phyloP scores from a whole-genome alignment of 2,329 filamentous ascomycete genomes.

The Aspergillus sp. region DNA sequence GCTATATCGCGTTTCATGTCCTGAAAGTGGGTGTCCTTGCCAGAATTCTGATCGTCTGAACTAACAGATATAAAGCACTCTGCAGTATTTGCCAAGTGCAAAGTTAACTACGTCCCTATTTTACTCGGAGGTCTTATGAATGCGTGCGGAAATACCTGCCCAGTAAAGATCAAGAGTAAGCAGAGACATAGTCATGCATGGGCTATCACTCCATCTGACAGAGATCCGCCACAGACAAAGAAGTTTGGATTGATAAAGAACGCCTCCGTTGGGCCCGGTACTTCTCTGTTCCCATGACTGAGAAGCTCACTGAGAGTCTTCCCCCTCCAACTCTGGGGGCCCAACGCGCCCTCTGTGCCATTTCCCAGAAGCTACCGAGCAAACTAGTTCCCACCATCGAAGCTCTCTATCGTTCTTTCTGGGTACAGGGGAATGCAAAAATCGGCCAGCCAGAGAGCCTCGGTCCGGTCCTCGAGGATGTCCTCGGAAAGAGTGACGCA shows the following conservation, averaged over 20 bases:
- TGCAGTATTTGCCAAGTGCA: constrained; percentile 53
- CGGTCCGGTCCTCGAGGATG: constrained; percentile 41
- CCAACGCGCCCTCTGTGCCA: constrained; percentile 53
- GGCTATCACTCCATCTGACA: neutral
- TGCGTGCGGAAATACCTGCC: constrained; percentile 55
- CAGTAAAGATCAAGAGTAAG: constrained; percentile 56
- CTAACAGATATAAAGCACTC: constrained; percentile 46
- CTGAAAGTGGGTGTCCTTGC: constrained; percentile 45
- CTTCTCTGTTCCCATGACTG: constrained; percentile 55
- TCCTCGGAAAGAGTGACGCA: constrained; percentile 47
- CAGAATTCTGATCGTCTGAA: neutral
- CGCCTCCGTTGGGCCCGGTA: constrained; percentile 53
- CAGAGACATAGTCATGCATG: neutral
- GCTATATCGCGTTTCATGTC: constrained; percentile 59
- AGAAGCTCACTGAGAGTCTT: constrained; percentile 49
- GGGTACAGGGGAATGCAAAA: constrained; percentile 47
- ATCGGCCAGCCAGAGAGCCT: constrained; percentile 49
- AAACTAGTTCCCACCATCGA: constrained; percentile 43
- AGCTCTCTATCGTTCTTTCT: constrained; percentile 53
- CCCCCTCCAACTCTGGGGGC: constrained; percentile 52
- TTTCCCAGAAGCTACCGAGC: constrained; percentile 44
- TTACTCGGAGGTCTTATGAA: constrained; percentile 62
- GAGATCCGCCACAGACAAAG: constrained; percentile 50
- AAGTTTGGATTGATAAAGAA: constrained; percentile 55
- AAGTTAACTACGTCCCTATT: constrained; percentile 59